A percentile compares a stretch with the other conserved stretches of the same genome.
Conservation (phyloP, 1,284 basidiomycete species). For the Pseudozyma tsukubaensis region DNA sequence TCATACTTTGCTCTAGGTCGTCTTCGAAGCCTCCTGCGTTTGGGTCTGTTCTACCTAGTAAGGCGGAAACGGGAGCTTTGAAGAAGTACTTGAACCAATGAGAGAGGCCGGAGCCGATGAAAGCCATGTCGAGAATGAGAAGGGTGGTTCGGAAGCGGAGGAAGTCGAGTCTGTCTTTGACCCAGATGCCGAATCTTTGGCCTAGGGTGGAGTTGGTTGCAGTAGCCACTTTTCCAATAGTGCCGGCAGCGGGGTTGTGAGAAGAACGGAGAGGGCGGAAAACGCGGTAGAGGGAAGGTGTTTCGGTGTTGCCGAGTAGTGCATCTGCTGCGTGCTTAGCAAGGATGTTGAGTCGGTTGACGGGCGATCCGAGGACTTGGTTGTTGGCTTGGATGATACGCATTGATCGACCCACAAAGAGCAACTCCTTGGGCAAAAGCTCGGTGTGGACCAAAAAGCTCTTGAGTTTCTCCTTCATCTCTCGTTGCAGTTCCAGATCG, state of each 20-base stretch:
- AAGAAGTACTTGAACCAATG: conserved; percentile 48
- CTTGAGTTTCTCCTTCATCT: conserved; percentile 59
- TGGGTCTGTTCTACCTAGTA: conserved; percentile 31
- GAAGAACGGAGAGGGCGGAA: conserved; percentile 25
- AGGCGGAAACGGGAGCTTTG: conserved; percentile 22
- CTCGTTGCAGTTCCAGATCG: conserved; percentile 47
- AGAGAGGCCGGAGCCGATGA: conserved; percentile 33
- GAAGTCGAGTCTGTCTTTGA: conserved; percentile 46
- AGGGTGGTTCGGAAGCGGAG: conserved; percentile 56
- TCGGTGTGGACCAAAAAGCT: conserved; percentile 61
- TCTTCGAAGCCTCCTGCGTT: conserved; percentile 59
- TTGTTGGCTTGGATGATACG: conserved; percentile 64
- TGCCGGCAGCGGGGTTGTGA: too few species aligned
- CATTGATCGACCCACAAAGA: conserved; percentile 61
- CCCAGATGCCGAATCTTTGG: conserved; percentile 39
- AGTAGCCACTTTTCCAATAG: too few species aligned
- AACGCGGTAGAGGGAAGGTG: conserved; percentile 48
- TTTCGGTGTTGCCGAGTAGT: conserved; percentile 40
- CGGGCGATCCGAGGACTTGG: conserved; percentile 61
- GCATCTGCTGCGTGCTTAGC: conserved; percentile 62
- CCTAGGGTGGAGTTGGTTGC: conserved; percentile 7
- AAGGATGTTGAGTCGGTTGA: conserved; percentile 64
- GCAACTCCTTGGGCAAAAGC: conserved; percentile 60
- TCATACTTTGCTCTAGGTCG: conserved; percentile 59
- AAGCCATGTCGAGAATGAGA: conserved; percentile 54